Evolutionary conservation across 805 yeast species (phyloP), one percentile per base, ranked within the genome.

Genomic region (Hermanozyma aechmeae): DNA sequence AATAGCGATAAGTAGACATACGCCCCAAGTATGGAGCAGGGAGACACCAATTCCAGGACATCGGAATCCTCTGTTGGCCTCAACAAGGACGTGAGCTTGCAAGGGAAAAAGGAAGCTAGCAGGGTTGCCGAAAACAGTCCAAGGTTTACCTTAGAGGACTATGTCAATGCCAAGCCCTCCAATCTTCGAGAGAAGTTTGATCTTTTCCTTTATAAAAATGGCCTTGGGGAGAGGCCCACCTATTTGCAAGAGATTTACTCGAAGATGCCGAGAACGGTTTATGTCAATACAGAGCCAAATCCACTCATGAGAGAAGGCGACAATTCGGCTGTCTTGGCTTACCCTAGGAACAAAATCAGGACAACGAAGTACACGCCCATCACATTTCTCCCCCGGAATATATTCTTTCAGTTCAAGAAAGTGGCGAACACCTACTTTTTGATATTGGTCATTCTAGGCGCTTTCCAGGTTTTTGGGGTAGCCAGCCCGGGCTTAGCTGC

Each of bases 401-500:
- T 74, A 21, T 37, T 61, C 17, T 58, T 60, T 31, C 80, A 75
- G 45, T 75, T 74, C 45, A 60, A 63, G 13, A 75, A 75, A 41
- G 66, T 73, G 34, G 81, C 81, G 30, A 74, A 74, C 47, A 42
- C 58, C n/a, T 74, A 74, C 46, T 74, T 74, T 58, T 55, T 74
- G 40, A 40, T 71, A 13, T 55, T 73, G 43, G 67, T 69, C 33
- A 71, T 74, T 18, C 50, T 74, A 38, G 79, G 79, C 9, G 59
- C 62, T 5, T 50, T 50, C 32, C 36, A 35, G 31, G 72, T 81
- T 26, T 81, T 81, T 48, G 93, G 93, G 26, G 86, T 79, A 13
- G 65, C 71, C 18, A 64, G 63, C 34, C 86, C 92, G 1, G 89
- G 75, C 2, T 58, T 81, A 45, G 79, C 81, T 13, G 82, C 86